Conservation (phyloP, 805 yeast species). For the Metschnikowia rubicola region DNA sequence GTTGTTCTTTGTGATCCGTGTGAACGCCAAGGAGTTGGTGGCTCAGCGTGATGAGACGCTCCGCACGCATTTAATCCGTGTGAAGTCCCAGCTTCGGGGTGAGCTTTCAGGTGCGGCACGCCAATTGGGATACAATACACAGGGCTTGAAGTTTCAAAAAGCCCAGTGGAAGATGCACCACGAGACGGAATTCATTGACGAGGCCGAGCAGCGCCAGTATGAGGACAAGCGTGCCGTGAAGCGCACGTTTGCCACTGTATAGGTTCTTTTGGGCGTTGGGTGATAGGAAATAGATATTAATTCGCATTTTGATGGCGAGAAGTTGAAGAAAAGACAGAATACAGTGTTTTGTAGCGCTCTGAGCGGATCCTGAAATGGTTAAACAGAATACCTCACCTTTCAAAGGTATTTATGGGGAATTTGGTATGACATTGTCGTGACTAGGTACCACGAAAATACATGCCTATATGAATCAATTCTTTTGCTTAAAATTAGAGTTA, state of each 20-base stretch:
- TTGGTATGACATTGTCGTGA: no score
- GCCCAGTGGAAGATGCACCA: constrained; percentile 79
- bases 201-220: constrained; percentile 49
- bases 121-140: constrained; percentile 78
- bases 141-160: constrained; percentile 71
- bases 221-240: constrained; percentile 60
- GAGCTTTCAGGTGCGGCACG: constrained; percentile 50
- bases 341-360: no score
- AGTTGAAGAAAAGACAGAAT: no score
- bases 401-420: no score
- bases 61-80: constrained; percentile 60
- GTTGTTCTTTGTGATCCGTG: constrained; percentile 66
- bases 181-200: constrained; percentile 69
- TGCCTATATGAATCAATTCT: no score
- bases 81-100: constrained; percentile 58
- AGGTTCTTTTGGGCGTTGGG: neutral
- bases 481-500: no score
- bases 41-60: constrained; percentile 61
- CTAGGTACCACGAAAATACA: no score
- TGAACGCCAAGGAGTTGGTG: constrained; percentile 77
- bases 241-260: constrained; percentile 65
- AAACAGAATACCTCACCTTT: no score
- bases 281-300: no score
- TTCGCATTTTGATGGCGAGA: neutral
- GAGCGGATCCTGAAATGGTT: no score